Evolutionary conservation across 441 rosid genomes (phyloP), one percentile per base, ranked within the genome.

Genomic region (Euphorbia schlechtendalii): DNA sequence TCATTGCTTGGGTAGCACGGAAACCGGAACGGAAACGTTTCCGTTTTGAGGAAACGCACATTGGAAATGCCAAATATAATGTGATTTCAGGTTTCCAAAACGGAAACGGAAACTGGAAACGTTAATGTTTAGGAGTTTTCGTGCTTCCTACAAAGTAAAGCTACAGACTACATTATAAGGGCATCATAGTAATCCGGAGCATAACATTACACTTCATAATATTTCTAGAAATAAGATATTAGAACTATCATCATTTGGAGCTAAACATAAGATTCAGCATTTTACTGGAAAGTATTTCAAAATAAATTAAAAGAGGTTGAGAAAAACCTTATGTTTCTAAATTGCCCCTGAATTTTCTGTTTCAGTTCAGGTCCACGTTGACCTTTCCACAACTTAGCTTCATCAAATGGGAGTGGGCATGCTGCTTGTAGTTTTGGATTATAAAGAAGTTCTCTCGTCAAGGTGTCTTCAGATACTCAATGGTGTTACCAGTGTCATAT

Each of bases 321-420:
- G 60, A 68, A 55, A 52, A 43, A 90, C 97, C 97, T 91, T 70
- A 91, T 91, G 74, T 91, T 91, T 84, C 82, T 77, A 83, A 91
- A 91, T 66, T 88, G 94, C 64, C 67, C 79, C 73, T 88, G 96
- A 77, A 84, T 81, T 67, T 81, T 77, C 74, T 82, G 92, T 72
- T 88, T 88, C 73, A 91, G 74, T 77, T 91, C 94, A 22, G 94
- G 97, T 63, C 97, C 97, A 58, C 84, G 80, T 74, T 88, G 86
- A 45, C 97, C 96, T 71, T 84, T 86, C 96, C 97, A 91, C 59
- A 88, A 77, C 78, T 88, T 86, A 38, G 94, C 96, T 77, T 91
- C 97, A 68, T 91, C 92, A 74, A 82, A 91, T 57, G 97, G 96
- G 49, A 88, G 77, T 5, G 97, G 97, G 71, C 97, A 91, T 52